Base-by-base conservation (phyloP, 768 basidiomycete species). In the Boletus rex-veris region DNA sequence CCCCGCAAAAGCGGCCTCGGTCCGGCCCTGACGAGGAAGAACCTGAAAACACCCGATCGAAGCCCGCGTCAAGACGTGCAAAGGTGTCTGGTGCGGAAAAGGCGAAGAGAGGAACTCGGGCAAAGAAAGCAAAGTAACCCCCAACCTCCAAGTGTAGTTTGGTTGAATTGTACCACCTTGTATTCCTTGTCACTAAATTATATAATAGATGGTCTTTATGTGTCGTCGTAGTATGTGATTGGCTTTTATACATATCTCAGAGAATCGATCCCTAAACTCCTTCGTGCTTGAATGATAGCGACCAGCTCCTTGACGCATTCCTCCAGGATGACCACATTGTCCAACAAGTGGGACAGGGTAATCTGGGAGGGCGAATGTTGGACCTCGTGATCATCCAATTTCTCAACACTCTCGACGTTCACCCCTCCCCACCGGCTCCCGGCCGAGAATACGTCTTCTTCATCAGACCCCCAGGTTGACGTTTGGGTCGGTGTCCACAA, bases 241-340 rank as follows among this genome's bases (percentile, higher is more conserved):
- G 39, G 15, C 42, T 45, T 47, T 72, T 74, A 91, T 61, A 92
- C 65, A 65, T 90, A 92, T 60, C 87, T 82, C 57, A 92, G 71
- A 21, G 83, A 77, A 71, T 95, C 92, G 57, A 95, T 88, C 9
- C 93, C 93, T 49, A 95, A 71, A 71, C 84, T 86, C 56, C 90
- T 76, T 54, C 92, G 76, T 15, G 90, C 91, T 71, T 91, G 86
- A 48, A 94, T 81, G 58, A 93, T 86, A 14, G 91, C 90, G 14
- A 84, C 84, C 33, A 94, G 74, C 70, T 98, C 96, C 73, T 98
- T 98, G 65, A 98, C 88, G 56, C 86, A 88, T 71, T 98, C 96
- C 71, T 98, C 96, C 57, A 98, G 67, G 38, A 98, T 85, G 30
- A 98, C 93, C 30, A 95, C 88, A 65, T 98, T 98, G 67, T 98